Conservation (phyloP, 305 asterid species). For the Fraxinus nigra region DNA sequence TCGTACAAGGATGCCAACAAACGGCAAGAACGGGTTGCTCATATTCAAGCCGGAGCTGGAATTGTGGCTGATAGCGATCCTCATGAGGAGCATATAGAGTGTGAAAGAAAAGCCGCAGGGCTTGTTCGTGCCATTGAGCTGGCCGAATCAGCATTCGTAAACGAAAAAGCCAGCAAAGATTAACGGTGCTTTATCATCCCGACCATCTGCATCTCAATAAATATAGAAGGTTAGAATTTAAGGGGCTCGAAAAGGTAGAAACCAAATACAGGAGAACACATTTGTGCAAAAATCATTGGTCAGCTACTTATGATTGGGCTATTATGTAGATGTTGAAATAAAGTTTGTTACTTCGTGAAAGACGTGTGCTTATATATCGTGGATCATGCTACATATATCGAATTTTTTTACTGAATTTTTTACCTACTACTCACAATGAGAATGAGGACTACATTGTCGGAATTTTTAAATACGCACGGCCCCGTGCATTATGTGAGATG, state of each 20-base stretch:
- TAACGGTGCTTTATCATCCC: background rate
- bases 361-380: background rate
- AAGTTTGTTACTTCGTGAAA: background rate
- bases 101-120: constrained; percentile 74
- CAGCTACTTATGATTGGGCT: background rate
- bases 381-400: too few relatives aligned
- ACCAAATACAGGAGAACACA: background rate
- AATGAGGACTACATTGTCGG: too few relatives aligned
- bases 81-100: constrained; percentile 69
- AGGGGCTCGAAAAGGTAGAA: background rate
- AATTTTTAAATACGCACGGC: too few relatives aligned
- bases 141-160: constrained; percentile 74
- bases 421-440: too few relatives aligned
- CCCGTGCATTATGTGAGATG: too few relatives aligned
- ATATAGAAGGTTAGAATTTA: background rate
- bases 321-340: background rate
- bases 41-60: constrained; percentile 89
- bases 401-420: too few relatives aligned
- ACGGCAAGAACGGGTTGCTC: constrained; percentile 82
- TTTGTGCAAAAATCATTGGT: background rate
- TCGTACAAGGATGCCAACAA: constrained; percentile 43
- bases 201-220: background rate
- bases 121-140: constrained; percentile 74
- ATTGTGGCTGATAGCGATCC: constrained; percentile 84
- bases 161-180: constrained; percentile 17